Evolutionary conservation across 805 yeast genomes (phyloP).

Genomic region (Millerago galiae): DNA sequence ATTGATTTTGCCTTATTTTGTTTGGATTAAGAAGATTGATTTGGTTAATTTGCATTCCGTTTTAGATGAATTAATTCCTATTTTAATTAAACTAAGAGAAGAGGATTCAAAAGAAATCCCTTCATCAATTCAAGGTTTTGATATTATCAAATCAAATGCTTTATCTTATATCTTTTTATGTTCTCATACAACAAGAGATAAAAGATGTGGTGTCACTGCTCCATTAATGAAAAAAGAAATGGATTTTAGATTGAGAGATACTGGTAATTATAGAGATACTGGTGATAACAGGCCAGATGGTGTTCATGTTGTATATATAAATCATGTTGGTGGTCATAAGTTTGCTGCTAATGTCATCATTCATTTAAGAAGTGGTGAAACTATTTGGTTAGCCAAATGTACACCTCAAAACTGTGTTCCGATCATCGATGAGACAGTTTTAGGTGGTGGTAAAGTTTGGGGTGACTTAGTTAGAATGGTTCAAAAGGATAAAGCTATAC

Average conservation of each 20-base stretch:
- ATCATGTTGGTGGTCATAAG: constrained; percentile 96
- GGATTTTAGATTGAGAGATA: constrained; percentile 63
- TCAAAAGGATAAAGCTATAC: constrained; percentile 46
- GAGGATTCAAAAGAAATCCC: constrained; percentile 12
- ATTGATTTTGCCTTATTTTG: constrained; percentile 65
- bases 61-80: constrained; percentile 38
- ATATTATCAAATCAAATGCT: constrained; percentile 32
- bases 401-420: constrained; percentile 70
- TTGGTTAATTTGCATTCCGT: constrained; percentile 37
- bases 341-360: constrained; percentile 85
- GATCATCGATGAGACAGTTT: constrained; percentile 68
- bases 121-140: constrained; percentile 16
- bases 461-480: constrained; percentile 58
- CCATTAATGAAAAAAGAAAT: constrained; percentile 80
- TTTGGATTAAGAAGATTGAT: constrained; percentile 54
- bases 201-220: constrained; percentile 90
- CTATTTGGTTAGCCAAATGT: constrained; percentile 85
- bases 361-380: constrained; percentile 64
- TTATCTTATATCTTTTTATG: constrained; percentile 64
- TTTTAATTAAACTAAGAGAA: constrained; percentile 27
- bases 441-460: constrained; percentile 62
- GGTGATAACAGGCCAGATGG: constrained; percentile 76
- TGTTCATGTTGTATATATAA: constrained; percentile 59
- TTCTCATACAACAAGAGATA: constrained; percentile 88
- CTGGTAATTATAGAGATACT: constrained; percentile 66